A percentile compares a stretch with the other conserved stretches of the same genome.
These are phyloP conservation scores for Penicillium sclerotiorum DNA, from an alignment of 2,329 filamentous ascomycete genomes.

Conservation along the genomic window DNA sequence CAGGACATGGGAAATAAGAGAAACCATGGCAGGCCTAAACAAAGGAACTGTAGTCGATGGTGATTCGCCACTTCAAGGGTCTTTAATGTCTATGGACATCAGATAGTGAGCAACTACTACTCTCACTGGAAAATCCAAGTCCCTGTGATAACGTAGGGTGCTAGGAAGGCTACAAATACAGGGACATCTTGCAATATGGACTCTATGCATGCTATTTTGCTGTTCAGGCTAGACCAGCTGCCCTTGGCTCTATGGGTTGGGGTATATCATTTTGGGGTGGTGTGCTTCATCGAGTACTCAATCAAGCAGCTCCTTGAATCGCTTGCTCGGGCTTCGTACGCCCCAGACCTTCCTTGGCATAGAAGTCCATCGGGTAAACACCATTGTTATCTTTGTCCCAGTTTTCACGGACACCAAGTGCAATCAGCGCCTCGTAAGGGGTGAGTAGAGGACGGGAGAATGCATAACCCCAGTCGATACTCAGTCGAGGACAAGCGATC, in stretches of 20 bases:
- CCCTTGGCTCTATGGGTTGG: slow-evolving; percentile 7
- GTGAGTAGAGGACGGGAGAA: slow-evolving; percentile 87
- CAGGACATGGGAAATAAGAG: no score
- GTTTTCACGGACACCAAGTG: slow-evolving; percentile 76
- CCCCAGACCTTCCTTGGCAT: slow-evolving; percentile 86
- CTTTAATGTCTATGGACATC: no score
- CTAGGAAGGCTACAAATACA: no score
- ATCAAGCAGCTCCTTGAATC: slow-evolving; percentile 19
- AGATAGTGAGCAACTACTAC: no score
- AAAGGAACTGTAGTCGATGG: no score
- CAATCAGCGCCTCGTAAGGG: slow-evolving; percentile 91
- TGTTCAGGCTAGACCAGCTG: slow-evolving; percentile 17
- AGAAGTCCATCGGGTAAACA: slow-evolving; percentile 97
- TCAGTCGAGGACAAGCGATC: slow-evolving; percentile 92
- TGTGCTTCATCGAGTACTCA: background rate
- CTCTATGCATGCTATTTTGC: background rate
- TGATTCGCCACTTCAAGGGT: no score
- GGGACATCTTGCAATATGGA: no score
- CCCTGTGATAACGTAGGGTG: no score
- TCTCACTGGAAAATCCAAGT: no score
- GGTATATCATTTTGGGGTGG: slow-evolving; percentile 2
- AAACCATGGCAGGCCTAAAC: no score
- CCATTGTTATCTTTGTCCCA: slow-evolving; percentile 66
- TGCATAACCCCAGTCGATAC: slow-evolving; percentile 98
- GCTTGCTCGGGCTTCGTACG: slow-evolving; percentile 62